These are phyloP conservation scores for Macrolepiota dolichaula DNA, from an alignment of 768 basidiomycete species.

Conservation along the genomic window DNA sequence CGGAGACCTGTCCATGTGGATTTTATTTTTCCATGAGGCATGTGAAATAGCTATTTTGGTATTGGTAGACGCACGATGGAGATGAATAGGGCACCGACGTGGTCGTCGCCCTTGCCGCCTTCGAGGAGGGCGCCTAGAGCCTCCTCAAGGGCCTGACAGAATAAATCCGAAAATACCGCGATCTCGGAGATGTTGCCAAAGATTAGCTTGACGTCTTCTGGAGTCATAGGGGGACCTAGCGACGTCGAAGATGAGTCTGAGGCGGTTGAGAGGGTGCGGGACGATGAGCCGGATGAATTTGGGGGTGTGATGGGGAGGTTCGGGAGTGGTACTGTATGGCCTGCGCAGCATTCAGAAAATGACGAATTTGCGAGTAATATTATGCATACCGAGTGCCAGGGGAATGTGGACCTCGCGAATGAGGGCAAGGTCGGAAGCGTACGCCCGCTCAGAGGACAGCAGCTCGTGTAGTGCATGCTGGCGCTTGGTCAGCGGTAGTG, in stretches of 20 bases:
- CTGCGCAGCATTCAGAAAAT: constrained; percentile 18
- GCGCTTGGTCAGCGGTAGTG: constrained; percentile 54
- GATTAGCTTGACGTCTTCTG: constrained; percentile 65
- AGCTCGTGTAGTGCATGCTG: constrained; percentile 76
- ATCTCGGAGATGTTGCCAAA: constrained; percentile 78
- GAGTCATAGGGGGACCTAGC: constrained; percentile 59
- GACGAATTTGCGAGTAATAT: constrained; percentile 12
- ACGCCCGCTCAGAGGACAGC: constrained; percentile 75
- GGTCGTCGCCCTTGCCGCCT: constrained; percentile 65
- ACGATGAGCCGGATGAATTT: constrained; percentile 48
- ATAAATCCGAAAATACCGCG: constrained; percentile 65
- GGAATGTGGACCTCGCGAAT: constrained; percentile 79
- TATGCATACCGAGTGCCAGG: constrained; percentile 58
- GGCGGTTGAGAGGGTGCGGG: constrained; percentile 46
- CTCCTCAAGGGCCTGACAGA: constrained; percentile 60
- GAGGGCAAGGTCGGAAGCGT: constrained; percentile 79
- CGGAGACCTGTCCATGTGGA: constrained; percentile 48
- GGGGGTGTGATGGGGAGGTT: constrained; percentile 42
- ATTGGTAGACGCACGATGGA: constrained; percentile 50
- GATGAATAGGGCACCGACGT: constrained; percentile 68
- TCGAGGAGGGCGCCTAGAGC: constrained; percentile 64
- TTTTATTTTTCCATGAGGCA: background rate
- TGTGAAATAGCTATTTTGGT: background rate
- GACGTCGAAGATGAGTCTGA: constrained; percentile 42
- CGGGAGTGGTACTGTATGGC: constrained; percentile 30